Conservation (phyloP, 306 rosid genomes). For the Pterocarpus macrocarpus region DNA sequence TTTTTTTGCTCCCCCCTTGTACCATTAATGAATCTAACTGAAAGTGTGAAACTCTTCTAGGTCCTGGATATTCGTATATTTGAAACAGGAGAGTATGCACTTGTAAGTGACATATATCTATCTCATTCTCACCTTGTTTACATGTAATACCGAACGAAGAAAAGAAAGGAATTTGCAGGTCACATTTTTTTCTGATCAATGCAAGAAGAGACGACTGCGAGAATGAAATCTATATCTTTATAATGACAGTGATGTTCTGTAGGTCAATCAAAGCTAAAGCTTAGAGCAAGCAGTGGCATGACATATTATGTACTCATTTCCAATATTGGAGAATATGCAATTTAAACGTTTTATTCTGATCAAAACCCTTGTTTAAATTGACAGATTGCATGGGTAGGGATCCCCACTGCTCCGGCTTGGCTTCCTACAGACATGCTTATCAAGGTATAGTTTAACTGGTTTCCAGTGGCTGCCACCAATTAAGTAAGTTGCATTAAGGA, state of each 20-base stretch:
- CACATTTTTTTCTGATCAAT: background rate
- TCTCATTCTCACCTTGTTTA: background rate
- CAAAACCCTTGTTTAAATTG: conserved; percentile 11
- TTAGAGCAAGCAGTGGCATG: conserved; percentile 29
- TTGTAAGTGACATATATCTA: conserved; percentile 59
- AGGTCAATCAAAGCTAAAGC: conserved; percentile 9
- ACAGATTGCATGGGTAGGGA: conserved; percentile 93
- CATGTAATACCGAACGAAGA: background rate
- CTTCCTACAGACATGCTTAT: conserved; percentile 95
- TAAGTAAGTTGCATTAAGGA: background rate
- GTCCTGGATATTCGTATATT: conserved; percentile 85
- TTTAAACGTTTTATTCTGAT: conserved; percentile 25
- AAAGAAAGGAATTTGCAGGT: background rate
- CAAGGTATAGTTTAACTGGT: conserved; percentile 64
- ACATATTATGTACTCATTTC: conserved; percentile 2
- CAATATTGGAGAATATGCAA: background rate
- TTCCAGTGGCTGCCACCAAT: conserved; percentile 1
- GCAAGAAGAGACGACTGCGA: too few species aligned
- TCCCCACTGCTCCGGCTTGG: conserved; percentile 99
- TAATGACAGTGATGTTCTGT: conserved; percentile 10
- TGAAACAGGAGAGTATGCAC: conserved; percentile 94
- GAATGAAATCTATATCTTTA: background rate
- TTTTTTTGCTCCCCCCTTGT: background rate
- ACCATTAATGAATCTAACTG: conserved; percentile 20
- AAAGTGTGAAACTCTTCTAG: conserved; percentile 50